Evolutionary conservation across 2,329 filamentous ascomycete species (phyloP), one percentile per base, ranked within the genome.

Genomic region (Fusarium sp.): DNA sequence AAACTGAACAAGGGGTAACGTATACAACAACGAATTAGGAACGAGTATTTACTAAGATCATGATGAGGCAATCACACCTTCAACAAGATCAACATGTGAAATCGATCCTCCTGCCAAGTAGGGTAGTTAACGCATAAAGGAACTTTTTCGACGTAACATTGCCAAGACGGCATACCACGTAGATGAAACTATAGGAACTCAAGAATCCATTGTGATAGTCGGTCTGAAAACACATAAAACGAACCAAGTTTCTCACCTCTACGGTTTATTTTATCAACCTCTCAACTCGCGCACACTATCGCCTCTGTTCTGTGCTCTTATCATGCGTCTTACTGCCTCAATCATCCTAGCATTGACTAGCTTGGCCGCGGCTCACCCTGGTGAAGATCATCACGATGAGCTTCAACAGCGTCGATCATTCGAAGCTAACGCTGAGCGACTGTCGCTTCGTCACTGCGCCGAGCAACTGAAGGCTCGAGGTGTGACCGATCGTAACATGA

Each of bases 381-480:
- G 55, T 2, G 55, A 58, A n/a, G 55, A 56, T 4, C 55, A 58
- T 3, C 32, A 26, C 7, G 51, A 58, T 40, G 51, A 58, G 40
- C 55, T 58, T 34, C 20, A 56, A 4, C 8, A 26, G 6, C 55
- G 55, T 21, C 51, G 40, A 0, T 32, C 51, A 4, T 58, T 58
- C 3, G 55, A 58, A 21, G 52, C 51, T 7, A 39, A n/a, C 11
- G 24, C 51, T 4, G 55, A 58, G 24, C 6, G 51, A 17, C 19
- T 58, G 5, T 80, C 81, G 17, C 75, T 86, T 7, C 73, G 71
- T 36, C 82, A 85, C 68, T 86, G 84, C 68, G 73, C 82, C 12
- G 73, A 77, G 1, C 79, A 79, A 64, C 77, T 86, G 15, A 80
- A 78, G 67, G 79, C 81, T 15, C 80, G 83, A 7, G 84, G 83